Evolutionary conservation across 2,329 filamentous ascomycete species (phyloP), one percentile per base, ranked within the genome.

Genomic region (Periconia macrospinosa): DNA sequence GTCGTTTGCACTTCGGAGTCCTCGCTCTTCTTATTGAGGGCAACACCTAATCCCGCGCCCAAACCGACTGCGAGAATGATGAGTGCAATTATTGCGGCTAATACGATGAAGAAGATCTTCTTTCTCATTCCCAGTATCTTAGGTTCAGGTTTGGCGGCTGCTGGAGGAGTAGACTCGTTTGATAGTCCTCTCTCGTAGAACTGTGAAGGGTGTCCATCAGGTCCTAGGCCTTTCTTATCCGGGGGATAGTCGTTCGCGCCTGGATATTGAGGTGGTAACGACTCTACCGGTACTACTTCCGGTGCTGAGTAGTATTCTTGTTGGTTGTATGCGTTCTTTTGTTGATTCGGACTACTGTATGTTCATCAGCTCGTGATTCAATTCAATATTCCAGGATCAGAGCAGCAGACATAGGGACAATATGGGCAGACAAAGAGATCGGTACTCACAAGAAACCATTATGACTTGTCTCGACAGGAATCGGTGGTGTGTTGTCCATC

Each of bases 61-160:
- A 76, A 60, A 6, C 69, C 74, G 8, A 74, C 65, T 1, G 60
- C 75, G 10, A 77, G 58, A 6, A 64, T 67, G 35, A 76, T 52
- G 0, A 70, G 55, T 41, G 66, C 58, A 35, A 71, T 49, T 3
- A 75, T 8, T 17, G 58, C 59, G 11, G 52, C 53, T 8, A 66
- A 15, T 7, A 68, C 53, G 19, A 70, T 63, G 40, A 57, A 61
- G 18, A 67, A 67, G 0, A 51, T 54, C 1, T 63, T 58, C 35
- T 58, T 68, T 49, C 60, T 67, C 60, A 67, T 58, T 0, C 68
- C 67, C 17, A 62, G 59, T 45, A 61, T 67, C 15, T 61, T 59
- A 7, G 40, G 41, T 2, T 63, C 53, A 18, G 63, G 55, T 17
- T 11, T 18, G 6, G 52, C 30, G 5, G 43, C 11, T 45, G 23